Percentiles rank a stretch among this genome's conserved stretches.
These are phyloP conservation scores for Kalaharituber pfeilii DNA, from an alignment of 2,329 filamentous ascomycete species.

Conservation along the genomic window DNA sequence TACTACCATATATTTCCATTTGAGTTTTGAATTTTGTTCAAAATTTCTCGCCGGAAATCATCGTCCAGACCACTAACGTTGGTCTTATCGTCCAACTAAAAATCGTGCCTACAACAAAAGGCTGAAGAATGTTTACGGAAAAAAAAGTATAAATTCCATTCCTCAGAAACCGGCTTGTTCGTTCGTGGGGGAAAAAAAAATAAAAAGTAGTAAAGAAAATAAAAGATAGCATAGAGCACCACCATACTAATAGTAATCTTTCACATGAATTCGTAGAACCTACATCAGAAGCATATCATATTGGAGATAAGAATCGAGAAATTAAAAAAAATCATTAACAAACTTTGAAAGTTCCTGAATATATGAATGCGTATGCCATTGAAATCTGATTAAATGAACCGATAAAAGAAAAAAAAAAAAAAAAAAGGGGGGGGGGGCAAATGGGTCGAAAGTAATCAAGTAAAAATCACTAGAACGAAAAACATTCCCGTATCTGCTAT, in stretches of 20 bases:
- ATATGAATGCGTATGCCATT: neutral
- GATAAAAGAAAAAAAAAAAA: neutral
- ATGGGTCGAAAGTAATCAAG: no score
- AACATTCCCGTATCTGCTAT: no score
- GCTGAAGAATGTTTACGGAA: neutral
- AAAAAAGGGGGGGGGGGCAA: constrained; percentile 1
- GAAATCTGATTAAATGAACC: constrained; percentile 2
- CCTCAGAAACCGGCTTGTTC: no score
- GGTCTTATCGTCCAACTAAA: no score
- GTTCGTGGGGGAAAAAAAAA: neutral
- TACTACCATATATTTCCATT: no score
- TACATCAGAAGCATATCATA: no score
- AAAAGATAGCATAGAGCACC: neutral
- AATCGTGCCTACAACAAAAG: no score
- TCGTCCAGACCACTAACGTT: no score
- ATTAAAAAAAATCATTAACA: no score
- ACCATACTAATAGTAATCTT: neutral
- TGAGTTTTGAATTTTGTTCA: no score
- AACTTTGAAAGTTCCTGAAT: neutral
- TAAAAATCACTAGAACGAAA: neutral
- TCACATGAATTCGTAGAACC: neutral
- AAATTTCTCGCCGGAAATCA: no score
- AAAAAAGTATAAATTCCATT: neutral
- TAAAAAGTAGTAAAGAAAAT: neutral
- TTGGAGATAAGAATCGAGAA: no score